A percentile compares a stretch with the other conserved stretches of the same genome.
Evolutionary conservation across 1,139 yeast genomes (phyloP).

Genomic region (Geotrichum bryndzae): DNA sequence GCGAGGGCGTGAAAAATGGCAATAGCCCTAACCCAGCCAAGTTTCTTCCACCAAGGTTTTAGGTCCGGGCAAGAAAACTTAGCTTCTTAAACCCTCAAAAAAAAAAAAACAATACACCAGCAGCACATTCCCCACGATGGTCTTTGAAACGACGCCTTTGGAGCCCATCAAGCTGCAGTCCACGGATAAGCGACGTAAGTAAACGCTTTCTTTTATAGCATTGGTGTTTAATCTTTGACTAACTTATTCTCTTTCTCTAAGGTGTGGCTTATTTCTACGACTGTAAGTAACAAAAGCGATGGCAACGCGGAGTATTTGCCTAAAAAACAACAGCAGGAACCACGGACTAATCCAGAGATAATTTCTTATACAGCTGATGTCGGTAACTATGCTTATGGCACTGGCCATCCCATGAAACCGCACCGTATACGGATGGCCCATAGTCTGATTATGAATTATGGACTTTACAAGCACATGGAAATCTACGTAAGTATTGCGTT

Average conservation of each 20-base stretch:
- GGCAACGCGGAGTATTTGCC: not conserved
- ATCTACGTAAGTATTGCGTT: constrained; percentile 47
- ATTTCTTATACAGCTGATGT: constrained; percentile 54
- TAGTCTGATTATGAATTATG: constrained; percentile 93
- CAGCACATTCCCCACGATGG: constrained; percentile 14
- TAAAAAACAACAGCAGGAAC: not conserved
- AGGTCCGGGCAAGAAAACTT: not conserved
- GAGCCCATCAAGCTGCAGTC: constrained; percentile 54
- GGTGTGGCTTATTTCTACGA: constrained; percentile 63
- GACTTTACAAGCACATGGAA: constrained; percentile 94
- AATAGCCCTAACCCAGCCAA: not conserved
- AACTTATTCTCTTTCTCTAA: constrained; percentile 19
- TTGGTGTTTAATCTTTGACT: constrained; percentile 8
- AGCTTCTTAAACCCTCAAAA: not conserved
- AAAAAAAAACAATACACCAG: not conserved
- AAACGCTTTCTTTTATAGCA: not conserved
- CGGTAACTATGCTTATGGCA: constrained; percentile 95
- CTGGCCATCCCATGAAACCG: constrained; percentile 98
- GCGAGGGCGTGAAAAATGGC: no score
- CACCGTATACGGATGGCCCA: constrained; percentile 99
- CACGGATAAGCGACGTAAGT: constrained; percentile 50
- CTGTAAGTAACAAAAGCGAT: constrained; percentile 24
- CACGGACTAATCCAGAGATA: not conserved
- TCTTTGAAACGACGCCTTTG: constrained; percentile 41
- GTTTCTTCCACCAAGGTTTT: no score